These are phyloP conservation scores for Neofusicoccum parvum DNA, from an alignment of 2,329 filamentous ascomycete genomes.

Conservation along the genomic window DNA sequence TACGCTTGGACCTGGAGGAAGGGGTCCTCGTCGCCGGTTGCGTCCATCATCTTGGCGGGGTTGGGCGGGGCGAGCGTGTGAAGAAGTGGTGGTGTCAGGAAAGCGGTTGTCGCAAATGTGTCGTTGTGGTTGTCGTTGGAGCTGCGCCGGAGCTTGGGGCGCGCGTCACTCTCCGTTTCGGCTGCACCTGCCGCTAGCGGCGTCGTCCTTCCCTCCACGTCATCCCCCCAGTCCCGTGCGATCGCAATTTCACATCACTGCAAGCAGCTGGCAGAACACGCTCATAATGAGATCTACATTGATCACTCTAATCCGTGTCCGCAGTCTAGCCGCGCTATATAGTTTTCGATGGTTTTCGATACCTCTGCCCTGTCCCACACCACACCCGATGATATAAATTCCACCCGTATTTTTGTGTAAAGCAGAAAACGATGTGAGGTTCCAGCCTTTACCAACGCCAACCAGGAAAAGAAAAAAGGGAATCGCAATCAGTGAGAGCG, in stretches of 20 bases:
- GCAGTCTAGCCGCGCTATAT: neutral
- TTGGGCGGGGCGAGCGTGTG: neutral
- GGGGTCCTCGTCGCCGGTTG: slow-evolving; percentile 47
- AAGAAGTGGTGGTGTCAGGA: neutral
- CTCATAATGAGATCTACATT: neutral
- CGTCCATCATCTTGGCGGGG: slow-evolving; percentile 38
- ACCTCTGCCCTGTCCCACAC: neutral
- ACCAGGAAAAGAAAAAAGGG: neutral
- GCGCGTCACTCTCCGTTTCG: neutral
- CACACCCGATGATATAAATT: neutral
- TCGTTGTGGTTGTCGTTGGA: neutral
- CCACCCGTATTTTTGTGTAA: neutral
- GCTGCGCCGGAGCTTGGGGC: slow-evolving; percentile 15
- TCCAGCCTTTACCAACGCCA: neutral
- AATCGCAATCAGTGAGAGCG: neutral
- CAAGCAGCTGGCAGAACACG: no score
- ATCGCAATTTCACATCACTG: no score
- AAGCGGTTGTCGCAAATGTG: slow-evolving; percentile 4
- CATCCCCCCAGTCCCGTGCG: no score
- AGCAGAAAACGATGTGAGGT: neutral
- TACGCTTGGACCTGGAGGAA: slow-evolving; percentile 55
- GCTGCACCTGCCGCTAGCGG: neutral
- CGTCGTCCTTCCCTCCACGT: neutral
- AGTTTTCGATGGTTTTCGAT: neutral
- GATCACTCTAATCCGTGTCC: neutral